Conservation (phyloP, 768 basidiomycete genomes). For the Botryobasidium botryosum region DNA sequence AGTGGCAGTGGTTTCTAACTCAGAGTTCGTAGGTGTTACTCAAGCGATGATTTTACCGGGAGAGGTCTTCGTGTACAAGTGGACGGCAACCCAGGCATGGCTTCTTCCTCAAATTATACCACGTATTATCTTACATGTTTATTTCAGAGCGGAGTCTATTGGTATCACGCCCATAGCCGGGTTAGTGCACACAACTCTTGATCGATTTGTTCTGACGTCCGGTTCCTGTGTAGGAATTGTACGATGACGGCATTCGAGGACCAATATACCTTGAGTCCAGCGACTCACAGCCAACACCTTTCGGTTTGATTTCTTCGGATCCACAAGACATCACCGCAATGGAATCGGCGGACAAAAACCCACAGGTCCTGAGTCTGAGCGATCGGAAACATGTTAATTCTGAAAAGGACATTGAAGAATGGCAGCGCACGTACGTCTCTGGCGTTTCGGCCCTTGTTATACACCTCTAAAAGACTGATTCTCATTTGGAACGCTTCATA, state of each 20-base stretch:
- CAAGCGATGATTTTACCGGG: neutral
- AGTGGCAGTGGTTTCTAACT: too few relatives aligned
- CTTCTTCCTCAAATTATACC: too few relatives aligned
- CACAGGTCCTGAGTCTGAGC: neutral
- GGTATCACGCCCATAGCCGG: constrained; percentile 4
- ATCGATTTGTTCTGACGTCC: too few relatives aligned
- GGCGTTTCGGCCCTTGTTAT: too few relatives aligned
- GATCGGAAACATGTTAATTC: constrained; percentile 3
- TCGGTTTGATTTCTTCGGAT: constrained; percentile 3
- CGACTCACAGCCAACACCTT: neutral
- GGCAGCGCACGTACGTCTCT: neutral
- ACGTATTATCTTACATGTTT: too few relatives aligned
- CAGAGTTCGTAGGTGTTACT: neutral
- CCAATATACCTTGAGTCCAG: neutral
- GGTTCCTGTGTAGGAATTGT: too few relatives aligned
- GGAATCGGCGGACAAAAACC: constrained; percentile 1
- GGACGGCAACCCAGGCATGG: constrained; percentile 3
- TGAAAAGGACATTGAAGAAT: neutral
- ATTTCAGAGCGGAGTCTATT: neutral
- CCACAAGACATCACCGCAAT: neutral
- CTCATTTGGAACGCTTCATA: too few relatives aligned
- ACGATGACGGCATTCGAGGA: constrained; percentile 1
- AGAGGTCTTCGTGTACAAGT: neutral
- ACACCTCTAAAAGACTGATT: too few relatives aligned
- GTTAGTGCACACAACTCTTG: too few relatives aligned